phyloP scores from a whole-genome alignment of 106 monocot genomes.

The Hemerocallis citrina region DNA sequence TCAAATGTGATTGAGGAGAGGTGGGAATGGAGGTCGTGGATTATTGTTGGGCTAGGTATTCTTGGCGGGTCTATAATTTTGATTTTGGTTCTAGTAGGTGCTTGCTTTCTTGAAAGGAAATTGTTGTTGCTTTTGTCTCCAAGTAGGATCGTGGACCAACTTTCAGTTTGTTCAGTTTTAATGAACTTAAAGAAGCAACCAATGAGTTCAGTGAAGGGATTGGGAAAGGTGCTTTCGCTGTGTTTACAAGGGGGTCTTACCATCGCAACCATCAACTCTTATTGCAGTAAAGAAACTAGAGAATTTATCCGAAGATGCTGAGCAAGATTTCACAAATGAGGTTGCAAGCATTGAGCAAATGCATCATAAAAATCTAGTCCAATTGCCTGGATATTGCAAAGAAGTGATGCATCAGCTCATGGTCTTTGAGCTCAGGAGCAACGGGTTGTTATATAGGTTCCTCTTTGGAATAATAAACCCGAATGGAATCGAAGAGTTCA shows the following conservation, averaged over 20 bases:
- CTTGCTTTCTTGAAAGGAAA: background rate
- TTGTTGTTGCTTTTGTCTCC: background rate
- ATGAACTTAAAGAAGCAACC: conserved; percentile 22
- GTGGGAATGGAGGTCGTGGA: background rate
- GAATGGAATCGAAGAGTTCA: conserved; percentile 15
- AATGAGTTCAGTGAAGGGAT: conserved; percentile 24
- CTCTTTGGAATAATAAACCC: conserved; percentile 12
- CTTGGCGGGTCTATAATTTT: conserved; percentile 5
- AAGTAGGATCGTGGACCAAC: background rate
- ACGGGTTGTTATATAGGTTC: conserved; percentile 19
- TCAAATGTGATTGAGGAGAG: too few species aligned
- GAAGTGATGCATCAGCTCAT: conserved; percentile 19
- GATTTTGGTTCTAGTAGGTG: background rate
- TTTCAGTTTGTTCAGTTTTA: conserved; percentile 11
- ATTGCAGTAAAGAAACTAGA: conserved; percentile 33
- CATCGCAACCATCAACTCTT: background rate
- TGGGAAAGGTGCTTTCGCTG: conserved; percentile 29
- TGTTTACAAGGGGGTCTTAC: conserved; percentile 25
- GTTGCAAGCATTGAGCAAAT: conserved; percentile 19
- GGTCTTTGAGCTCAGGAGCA: conserved; percentile 39
- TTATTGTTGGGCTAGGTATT: background rate
- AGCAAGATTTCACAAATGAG: conserved; percentile 30
- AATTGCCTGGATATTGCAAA: conserved; percentile 27
- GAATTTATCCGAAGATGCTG: background rate
- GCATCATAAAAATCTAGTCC: conserved; percentile 38